Conservation (phyloP, 352 stramenopile species). For the Pythium guiyangense region DNA sequence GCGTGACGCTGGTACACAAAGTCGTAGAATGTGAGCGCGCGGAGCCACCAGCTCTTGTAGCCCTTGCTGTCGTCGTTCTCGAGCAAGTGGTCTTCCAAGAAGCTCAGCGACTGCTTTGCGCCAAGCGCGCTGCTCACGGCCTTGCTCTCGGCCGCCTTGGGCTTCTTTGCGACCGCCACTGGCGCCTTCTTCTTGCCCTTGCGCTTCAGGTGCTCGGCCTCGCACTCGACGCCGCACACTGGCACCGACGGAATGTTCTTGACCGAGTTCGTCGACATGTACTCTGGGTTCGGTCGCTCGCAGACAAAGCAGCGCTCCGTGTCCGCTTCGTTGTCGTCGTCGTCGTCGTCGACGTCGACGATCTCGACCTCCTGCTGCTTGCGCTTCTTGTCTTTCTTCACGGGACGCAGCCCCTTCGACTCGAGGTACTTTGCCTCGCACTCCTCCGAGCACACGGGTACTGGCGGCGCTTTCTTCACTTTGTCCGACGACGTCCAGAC, state of each 20-base stretch:
- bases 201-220: constrained; percentile 34
- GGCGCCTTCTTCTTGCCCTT: constrained; percentile 19
- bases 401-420: constrained; percentile 39
- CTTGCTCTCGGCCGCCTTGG: constrained; percentile 23
- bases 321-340: constrained; percentile 15
- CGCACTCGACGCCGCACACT: constrained; percentile 68
- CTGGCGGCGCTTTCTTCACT: constrained; percentile 42
- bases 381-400: constrained; percentile 16
- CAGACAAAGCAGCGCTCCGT: constrained; percentile 61
- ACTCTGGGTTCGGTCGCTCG: constrained; percentile 48
- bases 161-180: constrained; percentile 24
- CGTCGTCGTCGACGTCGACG: constrained; percentile 14
- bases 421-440: constrained; percentile 58
- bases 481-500: constrained; percentile 66
- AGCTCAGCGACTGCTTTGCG: constrained; percentile 48
- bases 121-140: background rate
- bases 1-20: constrained; percentile 83
- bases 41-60: constrained; percentile 87
- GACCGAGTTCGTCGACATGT: constrained; percentile 53
- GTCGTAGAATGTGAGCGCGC: constrained; percentile 78
- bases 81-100: constrained; percentile 70
- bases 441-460: constrained; percentile 50
- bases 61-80: constrained; percentile 61
- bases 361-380: constrained; percentile 8
- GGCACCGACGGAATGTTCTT: constrained; percentile 45